A percentile compares a stretch with the other conserved stretches of the same genome.
These are phyloP conservation scores for Xerophyta viscosa DNA, from an alignment of 106 monocot species.

Conservation along the genomic window DNA sequence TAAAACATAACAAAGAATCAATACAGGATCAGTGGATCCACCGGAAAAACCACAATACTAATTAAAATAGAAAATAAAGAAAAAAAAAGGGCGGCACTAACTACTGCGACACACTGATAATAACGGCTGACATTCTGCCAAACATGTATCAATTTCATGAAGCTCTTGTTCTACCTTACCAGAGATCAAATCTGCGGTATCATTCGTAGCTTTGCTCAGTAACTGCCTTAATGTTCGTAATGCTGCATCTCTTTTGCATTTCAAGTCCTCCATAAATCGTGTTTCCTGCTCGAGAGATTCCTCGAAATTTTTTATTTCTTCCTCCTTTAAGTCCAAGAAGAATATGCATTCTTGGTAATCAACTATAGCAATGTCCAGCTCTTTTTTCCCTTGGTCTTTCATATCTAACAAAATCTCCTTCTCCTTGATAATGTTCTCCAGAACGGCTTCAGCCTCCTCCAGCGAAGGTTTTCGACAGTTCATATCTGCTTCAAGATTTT, in stretches of 20 bases:
- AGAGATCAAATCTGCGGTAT: conserved; percentile 2
- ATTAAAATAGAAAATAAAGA: too few species aligned
- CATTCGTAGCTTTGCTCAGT: conserved; percentile 9
- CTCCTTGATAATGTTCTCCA: conserved; percentile 21
- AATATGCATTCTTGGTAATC: conserved; percentile 50
- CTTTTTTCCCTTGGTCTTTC: conserved; percentile 16
- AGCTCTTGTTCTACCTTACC: conserved; percentile 25
- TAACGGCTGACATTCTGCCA: conserved; percentile 25
- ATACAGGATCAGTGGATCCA: too few species aligned
- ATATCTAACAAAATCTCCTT: conserved; percentile 26
- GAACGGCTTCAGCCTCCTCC: conserved; percentile 24
- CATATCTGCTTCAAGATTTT: conserved; percentile 19
- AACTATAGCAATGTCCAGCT: conserved; percentile 26
- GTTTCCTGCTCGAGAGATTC: conserved; percentile 19
- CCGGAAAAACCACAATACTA: too few species aligned
- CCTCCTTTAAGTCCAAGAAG: conserved; percentile 30
- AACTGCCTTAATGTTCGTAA: conserved; percentile 17
- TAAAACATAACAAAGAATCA: too few species aligned
- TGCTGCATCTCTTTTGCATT: conserved; percentile 12
- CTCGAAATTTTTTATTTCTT: conserved; percentile 34
- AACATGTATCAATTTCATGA: conserved; percentile 12
- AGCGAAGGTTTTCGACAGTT: conserved; percentile 7
- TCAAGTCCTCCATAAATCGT: conserved; percentile 26
- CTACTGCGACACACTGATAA: conserved; percentile 1
- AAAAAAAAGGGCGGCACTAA: too few species aligned